Percentiles rank a stretch among this genome's conserved stretches.
Evolutionary conservation across 768 basidiomycete species (phyloP).

Genomic region (Saitozyma sp.): DNA sequence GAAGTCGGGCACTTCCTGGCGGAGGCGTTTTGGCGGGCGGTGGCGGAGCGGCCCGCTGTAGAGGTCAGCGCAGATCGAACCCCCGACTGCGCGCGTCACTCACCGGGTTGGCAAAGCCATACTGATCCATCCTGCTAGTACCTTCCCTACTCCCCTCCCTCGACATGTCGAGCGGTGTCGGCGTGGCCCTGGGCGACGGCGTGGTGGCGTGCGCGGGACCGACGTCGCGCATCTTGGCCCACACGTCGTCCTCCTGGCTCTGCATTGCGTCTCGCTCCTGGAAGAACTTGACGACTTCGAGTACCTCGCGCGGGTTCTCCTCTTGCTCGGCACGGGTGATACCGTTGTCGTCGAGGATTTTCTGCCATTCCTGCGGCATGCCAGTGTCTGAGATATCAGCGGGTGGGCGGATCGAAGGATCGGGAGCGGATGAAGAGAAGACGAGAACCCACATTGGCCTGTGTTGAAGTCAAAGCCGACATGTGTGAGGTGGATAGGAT

Average conservation of each 20-base stretch:
- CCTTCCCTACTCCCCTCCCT: constrained; percentile 39
- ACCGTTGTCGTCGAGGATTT: constrained; percentile 83
- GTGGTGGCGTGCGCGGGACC: constrained; percentile 23
- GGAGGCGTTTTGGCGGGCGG: constrained; percentile 36
- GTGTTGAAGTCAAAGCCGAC: constrained; percentile 99
- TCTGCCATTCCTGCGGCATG: constrained; percentile 98
- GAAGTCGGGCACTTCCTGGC: constrained; percentile 15
- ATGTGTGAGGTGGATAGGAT: constrained; percentile 98
- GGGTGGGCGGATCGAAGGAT: background rate
- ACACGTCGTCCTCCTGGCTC: constrained; percentile 58
- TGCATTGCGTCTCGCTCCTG: constrained; percentile 69
- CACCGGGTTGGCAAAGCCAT: constrained; percentile 49
- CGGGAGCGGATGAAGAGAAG: no score
- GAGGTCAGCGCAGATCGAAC: background rate
- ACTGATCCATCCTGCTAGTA: constrained; percentile 12
- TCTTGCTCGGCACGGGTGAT: constrained; percentile 93
- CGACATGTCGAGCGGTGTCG: constrained; percentile 35
- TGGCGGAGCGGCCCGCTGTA: constrained; percentile 45
- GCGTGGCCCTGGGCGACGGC: constrained; percentile 18
- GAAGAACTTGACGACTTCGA: constrained; percentile 99
- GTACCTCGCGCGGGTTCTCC: constrained; percentile 87
- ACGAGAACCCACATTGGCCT: constrained; percentile 66
- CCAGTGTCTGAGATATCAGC: constrained; percentile 57
- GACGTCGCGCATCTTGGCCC: constrained; percentile 37
- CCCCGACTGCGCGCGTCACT: constrained; percentile 10